A percentile compares a stretch with the other conserved stretches of the same genome.
These are phyloP conservation scores for Rosa persica DNA, from an alignment of 306 rosid genomes.

Conservation along the genomic window DNA sequence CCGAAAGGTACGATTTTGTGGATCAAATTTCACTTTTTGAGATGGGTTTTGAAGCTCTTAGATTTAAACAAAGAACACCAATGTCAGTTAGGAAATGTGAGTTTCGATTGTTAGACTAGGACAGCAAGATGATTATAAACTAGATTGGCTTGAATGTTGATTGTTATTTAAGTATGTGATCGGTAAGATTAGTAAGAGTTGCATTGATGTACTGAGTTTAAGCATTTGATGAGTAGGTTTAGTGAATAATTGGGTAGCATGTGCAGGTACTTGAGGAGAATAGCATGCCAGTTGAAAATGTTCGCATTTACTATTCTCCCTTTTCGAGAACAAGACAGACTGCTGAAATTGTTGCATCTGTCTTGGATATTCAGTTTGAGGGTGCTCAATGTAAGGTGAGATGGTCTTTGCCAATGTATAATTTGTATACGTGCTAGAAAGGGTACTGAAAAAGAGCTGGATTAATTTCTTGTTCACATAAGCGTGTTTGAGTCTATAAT, in stretches of 20 bases:
- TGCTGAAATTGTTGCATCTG: slow-evolving; percentile 57
- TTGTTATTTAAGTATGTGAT: background rate
- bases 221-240: background rate
- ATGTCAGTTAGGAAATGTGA: background rate
- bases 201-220: background rate
- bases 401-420: background rate
- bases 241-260: background rate
- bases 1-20: slow-evolving; percentile 38
- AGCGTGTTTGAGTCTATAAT: background rate
- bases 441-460: background rate
- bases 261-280: slow-evolving; percentile 60
- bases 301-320: slow-evolving; percentile 79
- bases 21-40: background rate
- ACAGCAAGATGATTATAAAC: no score
- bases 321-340: slow-evolving; percentile 84
- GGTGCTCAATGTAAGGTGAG: slow-evolving; percentile 73
- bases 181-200: background rate
- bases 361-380: slow-evolving; percentile 56
- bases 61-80: background rate
- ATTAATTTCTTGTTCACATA: background rate
- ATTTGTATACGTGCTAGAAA: background rate
- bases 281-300: slow-evolving; percentile 44
- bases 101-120: no score
- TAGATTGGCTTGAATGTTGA: no score
- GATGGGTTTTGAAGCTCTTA: background rate